Conservation (phyloP, 2,329 filamentous ascomycete genomes). For the Davidsoniella neocaledoniae region DNA sequence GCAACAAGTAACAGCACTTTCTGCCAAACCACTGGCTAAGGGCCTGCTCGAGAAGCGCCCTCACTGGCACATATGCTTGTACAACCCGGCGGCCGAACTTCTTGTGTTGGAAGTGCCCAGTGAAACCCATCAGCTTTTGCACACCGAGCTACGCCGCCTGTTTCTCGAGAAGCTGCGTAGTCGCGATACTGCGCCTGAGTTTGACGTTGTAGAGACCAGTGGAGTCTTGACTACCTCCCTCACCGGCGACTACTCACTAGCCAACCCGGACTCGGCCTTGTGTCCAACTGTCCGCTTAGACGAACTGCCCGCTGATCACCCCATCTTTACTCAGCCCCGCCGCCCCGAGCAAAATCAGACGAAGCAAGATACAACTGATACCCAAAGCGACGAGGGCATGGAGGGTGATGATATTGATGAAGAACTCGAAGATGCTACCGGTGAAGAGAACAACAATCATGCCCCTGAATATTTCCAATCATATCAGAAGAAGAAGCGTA, state of each 20-base stretch:
- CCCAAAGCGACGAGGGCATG: too few species aligned
- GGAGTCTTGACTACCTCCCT: neutral
- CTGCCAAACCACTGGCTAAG: neutral
- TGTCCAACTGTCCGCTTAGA: constrained; percentile 1
- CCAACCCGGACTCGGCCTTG: constrained; percentile 6
- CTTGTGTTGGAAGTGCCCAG: constrained; percentile 8
- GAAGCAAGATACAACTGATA: neutral
- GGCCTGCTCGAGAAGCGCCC: neutral
- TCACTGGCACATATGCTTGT: constrained; percentile 6
- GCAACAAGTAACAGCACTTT: neutral
- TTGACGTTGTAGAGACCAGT: constrained; percentile 1
- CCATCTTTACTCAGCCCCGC: neutral
- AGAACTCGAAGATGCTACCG: neutral
- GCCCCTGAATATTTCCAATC: too few species aligned
- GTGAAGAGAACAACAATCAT: neutral
- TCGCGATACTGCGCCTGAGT: neutral
- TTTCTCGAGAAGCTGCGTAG: neutral
- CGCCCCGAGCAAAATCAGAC: neutral
- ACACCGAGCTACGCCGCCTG: constrained; percentile 1
- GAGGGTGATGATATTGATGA: neutral
- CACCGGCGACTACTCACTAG: constrained; percentile 2
- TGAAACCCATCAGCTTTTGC: neutral
- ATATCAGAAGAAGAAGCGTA: constrained; percentile 3
- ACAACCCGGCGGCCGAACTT: constrained; percentile 8
- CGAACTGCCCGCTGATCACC: neutral